phyloP scores from a whole-genome alignment of 306 rosid genomes.

The Malus orientalis region DNA sequence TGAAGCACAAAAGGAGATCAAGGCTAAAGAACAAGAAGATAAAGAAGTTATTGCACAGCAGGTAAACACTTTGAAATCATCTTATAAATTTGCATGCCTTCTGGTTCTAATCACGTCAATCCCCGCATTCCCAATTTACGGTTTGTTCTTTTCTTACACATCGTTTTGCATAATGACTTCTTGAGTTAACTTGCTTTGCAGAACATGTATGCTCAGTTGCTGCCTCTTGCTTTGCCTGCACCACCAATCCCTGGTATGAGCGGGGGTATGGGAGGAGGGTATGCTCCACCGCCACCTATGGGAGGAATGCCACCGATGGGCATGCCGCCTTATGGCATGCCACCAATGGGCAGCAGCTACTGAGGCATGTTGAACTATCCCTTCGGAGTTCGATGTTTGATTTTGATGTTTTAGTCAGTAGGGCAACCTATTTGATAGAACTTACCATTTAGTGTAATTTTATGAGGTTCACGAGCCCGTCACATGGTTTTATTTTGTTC shows the following conservation, averaged over 20 bases:
- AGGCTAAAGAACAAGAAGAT: constrained; percentile 79
- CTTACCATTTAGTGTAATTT: constrained; percentile 25
- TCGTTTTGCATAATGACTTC: background rate
- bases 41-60: constrained; percentile 89
- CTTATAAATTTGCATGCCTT: background rate
- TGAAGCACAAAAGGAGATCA: constrained; percentile 66
- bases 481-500: constrained; percentile 20
- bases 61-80: constrained; percentile 34
- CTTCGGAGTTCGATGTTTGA: background rate
- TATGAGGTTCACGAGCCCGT: constrained; percentile 30
- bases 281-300: constrained; percentile 66
- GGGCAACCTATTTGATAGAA: constrained; percentile 28
- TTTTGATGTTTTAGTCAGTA: constrained; percentile 12
- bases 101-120: background rate
- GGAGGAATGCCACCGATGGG: constrained; percentile 88
- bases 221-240: constrained; percentile 98
- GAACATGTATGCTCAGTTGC: constrained; percentile 97
- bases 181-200: constrained; percentile 31
- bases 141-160: background rate
- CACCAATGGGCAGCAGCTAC: constrained; percentile 91
- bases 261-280: constrained; percentile 91
- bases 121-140: background rate
- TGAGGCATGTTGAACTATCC: constrained; percentile 19
- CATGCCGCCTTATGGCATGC: constrained; percentile 96
- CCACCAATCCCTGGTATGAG: constrained; percentile 96